Conservation (phyloP, 768 basidiomycete species). For the Xerocomellus chrysenteron region DNA sequence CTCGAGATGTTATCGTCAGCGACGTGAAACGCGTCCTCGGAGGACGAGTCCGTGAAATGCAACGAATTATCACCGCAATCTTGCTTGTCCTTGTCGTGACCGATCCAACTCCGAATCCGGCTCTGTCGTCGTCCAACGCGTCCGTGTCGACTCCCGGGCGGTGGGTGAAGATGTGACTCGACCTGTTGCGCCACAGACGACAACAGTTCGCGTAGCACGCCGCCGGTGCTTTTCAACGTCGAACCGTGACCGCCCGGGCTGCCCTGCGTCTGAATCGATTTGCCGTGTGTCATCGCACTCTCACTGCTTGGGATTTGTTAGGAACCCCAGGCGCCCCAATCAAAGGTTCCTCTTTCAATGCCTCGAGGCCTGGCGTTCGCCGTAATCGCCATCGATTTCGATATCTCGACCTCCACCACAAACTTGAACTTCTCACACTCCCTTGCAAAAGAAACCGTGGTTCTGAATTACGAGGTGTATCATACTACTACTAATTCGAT, state of each 20-base stretch:
- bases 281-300: not conserved
- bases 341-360: not conserved
- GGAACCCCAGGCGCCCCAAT: not conserved
- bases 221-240: not conserved
- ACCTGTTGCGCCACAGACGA: conserved; percentile 26
- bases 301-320: not conserved
- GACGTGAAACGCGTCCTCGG: conserved; percentile 7
- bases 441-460: not conserved
- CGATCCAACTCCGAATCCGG: conserved; percentile 18
- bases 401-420: not conserved
- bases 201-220: conserved; percentile 17
- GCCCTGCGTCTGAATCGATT: not conserved
- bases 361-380: conserved; percentile 14
- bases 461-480: conserved; percentile 15
- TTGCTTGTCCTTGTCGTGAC: not conserved
- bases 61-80: conserved; percentile 11
- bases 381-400: not conserved
- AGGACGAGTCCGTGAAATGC: conserved; percentile 15
- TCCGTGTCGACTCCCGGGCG: not conserved
- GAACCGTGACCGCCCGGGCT: too few relatives aligned
- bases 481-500: not conserved
- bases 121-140: conserved; percentile 11
- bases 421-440: not conserved
- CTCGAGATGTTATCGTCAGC: not conserved
- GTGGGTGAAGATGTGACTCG: conserved; percentile 20